Evolutionary conservation across 2,329 filamentous ascomycete species (phyloP).

Genomic region (Sarocladium kiliense): DNA sequence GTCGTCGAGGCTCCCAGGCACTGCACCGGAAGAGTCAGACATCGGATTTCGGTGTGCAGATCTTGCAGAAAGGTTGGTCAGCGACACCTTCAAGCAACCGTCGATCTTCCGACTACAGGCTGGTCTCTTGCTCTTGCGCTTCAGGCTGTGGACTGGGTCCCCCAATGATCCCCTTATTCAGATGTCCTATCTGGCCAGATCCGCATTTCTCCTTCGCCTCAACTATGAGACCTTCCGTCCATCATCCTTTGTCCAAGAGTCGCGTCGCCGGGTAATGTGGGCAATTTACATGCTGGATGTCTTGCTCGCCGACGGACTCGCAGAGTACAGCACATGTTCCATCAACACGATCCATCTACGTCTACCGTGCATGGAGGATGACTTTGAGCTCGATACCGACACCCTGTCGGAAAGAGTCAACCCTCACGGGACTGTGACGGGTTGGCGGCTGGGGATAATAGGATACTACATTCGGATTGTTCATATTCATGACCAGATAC

Average conservation of each 20-base stretch:
- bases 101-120: conserved; percentile 2
- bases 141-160: neutral
- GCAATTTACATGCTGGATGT: conserved; percentile 9
- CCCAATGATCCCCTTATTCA: neutral
- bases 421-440: neutral
- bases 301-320: conserved; percentile 1
- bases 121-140: neutral
- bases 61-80: neutral
- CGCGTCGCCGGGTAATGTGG: conserved; percentile 9
- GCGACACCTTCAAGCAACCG: neutral
- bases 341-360: conserved; percentile 7
- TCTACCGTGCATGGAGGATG: conserved; percentile 8
- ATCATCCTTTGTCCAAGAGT: conserved; percentile 7
- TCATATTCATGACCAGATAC: conserved; percentile 2
- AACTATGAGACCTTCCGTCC: neutral
- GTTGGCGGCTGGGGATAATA: neutral
- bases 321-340: neutral
- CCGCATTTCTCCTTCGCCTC: neutral
- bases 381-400: conserved; percentile 9
- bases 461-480: conserved; percentile 9
- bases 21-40: neutral
- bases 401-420: neutral
- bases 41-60: conserved; percentile 9
- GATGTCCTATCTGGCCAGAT: neutral
- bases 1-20: conserved; percentile 5